Evolutionary conservation across 2,329 filamentous ascomycete species (phyloP), one percentile per base, ranked within the genome.

Genomic region (Phialophora macrospora): DNA sequence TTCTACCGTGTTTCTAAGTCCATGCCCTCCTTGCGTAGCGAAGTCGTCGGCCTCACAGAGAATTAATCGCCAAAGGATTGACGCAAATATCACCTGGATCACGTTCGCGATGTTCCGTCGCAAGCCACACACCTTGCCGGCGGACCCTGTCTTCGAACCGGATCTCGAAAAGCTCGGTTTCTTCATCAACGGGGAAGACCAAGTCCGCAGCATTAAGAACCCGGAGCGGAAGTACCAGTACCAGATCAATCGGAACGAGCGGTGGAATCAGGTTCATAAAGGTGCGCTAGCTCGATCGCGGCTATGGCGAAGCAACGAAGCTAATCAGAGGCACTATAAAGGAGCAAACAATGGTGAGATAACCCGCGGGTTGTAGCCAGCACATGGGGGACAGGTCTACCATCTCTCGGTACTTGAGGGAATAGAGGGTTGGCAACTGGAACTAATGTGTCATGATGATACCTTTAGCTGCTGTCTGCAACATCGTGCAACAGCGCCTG

Each of bases 121-220:
- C 63, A 82, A 83, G 46, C 86, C 86, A 79, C 82, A 84, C 8
- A 84, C 87, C 71, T 85, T 96, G 2, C 90, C 91, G n/a, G 76
- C 81, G 60, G 91, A 97, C 73, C 84, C 87, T 0, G 74, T 80
- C 12, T 96, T 90, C 74, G 83, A 88, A 11, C 78, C 83, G 0
- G 81, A 90, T 72, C 80, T 98, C 30, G 80, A 86, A 65, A 80
- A 85, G 60, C 86, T 98, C 3, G 93, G 92, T 51, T 96, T 93
- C 78, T 93, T 91, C 75, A 78, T 96, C 78, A 93, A 91, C 71
- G 83, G 88, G 0, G 77, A 87, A 0, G 91, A 94, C 71, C 87
- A 94, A 73, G 85, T 97, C 67, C 88, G 90, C 55, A 88, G 83
- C 67, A 88, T 91, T 62, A 80, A 84, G 24, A 80, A 92, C 41